A percentile compares a stretch with the other conserved stretches of the same genome.
These are phyloP conservation scores for Claviceps quebecensis DNA, from an alignment of 2,329 filamentous ascomycete species.

Conservation along the genomic window DNA sequence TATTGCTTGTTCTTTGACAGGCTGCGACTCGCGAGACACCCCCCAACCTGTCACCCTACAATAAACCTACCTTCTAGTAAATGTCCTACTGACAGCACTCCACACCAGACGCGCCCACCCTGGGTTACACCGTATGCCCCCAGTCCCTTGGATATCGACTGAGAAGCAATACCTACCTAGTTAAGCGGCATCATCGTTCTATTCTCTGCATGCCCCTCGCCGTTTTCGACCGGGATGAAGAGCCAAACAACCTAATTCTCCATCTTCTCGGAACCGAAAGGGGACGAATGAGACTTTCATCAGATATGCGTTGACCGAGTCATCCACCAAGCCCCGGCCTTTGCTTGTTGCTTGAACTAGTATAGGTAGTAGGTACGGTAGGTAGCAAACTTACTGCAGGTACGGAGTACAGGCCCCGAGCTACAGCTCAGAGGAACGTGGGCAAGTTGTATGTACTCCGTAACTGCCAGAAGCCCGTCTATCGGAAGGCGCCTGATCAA, in stretches of 20 bases:
- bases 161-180: neutral
- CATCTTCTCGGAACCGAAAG: no score
- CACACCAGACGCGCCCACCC: neutral
- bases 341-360: neutral
- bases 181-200: neutral
- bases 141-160: neutral
- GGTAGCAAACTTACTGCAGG: neutral
- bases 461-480: neutral
- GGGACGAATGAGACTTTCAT: neutral
- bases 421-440: neutral
- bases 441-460: neutral
- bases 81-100: neutral
- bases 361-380: neutral
- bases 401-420: neutral
- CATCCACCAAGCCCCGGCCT: neutral
- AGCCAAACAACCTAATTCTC: neutral
- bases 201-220: neutral
- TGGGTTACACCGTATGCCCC: no score
- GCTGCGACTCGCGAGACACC: neutral
- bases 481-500: neutral
- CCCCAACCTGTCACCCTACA: neutral
- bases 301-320: neutral
- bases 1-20: neutral
- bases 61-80: neutral
- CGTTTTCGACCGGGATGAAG: neutral